These are phyloP conservation scores for Aureobasidium sp. DNA, from an alignment of 2,329 filamentous ascomycete species.

Conservation along the genomic window DNA sequence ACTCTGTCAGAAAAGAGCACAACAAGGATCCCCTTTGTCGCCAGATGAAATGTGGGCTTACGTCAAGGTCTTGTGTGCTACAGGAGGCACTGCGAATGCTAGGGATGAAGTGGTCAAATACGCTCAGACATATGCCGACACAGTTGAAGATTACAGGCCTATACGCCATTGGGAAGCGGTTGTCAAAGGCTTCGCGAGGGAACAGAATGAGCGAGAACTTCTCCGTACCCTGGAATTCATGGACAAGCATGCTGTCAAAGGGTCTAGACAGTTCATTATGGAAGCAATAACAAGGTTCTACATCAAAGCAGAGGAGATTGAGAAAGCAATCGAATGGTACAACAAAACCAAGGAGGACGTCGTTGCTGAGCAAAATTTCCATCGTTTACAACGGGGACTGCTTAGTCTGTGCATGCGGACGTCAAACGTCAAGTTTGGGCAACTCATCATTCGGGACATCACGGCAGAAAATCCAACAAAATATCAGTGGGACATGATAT, in stretches of 20 bases:
- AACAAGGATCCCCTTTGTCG: too few relatives aligned
- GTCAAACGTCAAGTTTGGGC: slow-evolving; percentile 53
- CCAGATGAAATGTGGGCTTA: not conserved
- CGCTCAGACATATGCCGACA: not conserved
- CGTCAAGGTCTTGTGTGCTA: not conserved
- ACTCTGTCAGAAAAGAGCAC: not conserved
- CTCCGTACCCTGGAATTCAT: slow-evolving; percentile 47
- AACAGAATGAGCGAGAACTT: slow-evolving; percentile 51
- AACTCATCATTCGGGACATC: slow-evolving; percentile 43
- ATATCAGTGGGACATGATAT: slow-evolving; percentile 56
- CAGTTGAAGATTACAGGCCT: not conserved
- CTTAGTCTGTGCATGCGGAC: slow-evolving; percentile 29
- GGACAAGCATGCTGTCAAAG: slow-evolving; percentile 23
- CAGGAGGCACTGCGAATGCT: not conserved
- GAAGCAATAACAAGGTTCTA: slow-evolving; percentile 46
- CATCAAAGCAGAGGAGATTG: slow-evolving; percentile 46
- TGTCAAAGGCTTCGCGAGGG: slow-evolving; percentile 49
- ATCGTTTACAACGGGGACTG: not conserved
- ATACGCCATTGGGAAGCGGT: slow-evolving; percentile 22
- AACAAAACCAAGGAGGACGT: slow-evolving; percentile 42
- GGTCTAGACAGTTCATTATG: not conserved
- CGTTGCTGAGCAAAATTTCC: not conserved
- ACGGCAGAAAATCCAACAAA: slow-evolving; percentile 23
- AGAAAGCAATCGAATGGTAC: slow-evolving; percentile 62
- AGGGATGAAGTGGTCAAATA: not conserved